Evolutionary conservation across 495 filamentous ascomycete species (phyloP).

Genomic region (Xylaria acuta): DNA sequence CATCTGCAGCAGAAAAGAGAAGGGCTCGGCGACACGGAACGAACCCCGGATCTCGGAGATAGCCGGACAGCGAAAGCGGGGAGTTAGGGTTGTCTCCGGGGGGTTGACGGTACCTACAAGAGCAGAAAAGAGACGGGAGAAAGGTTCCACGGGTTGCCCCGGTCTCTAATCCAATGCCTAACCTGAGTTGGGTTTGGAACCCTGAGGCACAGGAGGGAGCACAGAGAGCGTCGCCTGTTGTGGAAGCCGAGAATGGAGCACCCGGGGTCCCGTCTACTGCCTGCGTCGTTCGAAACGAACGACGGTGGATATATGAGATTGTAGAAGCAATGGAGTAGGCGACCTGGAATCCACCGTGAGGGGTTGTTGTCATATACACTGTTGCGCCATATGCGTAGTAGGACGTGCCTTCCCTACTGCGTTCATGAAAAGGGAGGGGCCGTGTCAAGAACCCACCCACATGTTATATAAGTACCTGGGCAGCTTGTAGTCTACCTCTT

Average conservation of each 20-base stretch:
- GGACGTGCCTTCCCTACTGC: neutral
- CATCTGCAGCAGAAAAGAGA: constrained; percentile 4
- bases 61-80: constrained; percentile 1
- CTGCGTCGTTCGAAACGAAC: neutral
- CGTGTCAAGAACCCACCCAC: neutral
- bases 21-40: neutral
- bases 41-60: neutral
- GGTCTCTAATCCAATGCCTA: neutral
- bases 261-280: neutral
- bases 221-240: neutral
- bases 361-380: neutral
- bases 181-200: neutral
- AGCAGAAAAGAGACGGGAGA: neutral
- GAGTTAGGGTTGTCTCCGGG: neutral
- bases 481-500: neutral
- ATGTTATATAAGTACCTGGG: too few species aligned
- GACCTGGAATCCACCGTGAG: neutral
- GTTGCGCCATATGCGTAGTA: neutral
- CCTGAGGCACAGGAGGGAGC: neutral
- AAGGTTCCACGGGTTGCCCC: too few species aligned
- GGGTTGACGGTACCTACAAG: neutral
- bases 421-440: neutral
- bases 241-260: constrained; percentile 1
- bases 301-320: neutral
- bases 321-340: constrained; percentile 3